Conservation (phyloP, 805 yeast genomes). For the Candida lessepsii region DNA sequence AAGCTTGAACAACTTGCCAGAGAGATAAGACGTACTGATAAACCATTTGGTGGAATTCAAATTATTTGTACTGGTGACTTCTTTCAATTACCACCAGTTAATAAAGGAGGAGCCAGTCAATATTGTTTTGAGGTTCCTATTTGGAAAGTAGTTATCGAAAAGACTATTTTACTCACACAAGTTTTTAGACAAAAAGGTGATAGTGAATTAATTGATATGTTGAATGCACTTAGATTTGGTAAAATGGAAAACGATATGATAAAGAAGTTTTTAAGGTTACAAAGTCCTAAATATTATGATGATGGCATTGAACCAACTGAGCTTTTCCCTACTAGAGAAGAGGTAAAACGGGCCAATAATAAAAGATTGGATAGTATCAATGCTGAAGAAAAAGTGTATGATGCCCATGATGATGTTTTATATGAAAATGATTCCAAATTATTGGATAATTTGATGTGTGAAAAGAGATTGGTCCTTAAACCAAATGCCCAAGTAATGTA, state of each 20-base stretch:
- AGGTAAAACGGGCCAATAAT: slow-evolving; percentile 76
- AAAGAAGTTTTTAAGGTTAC: slow-evolving; percentile 48
- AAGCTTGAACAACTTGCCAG: slow-evolving; percentile 74
- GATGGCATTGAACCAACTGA: slow-evolving; percentile 91
- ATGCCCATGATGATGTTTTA: slow-evolving; percentile 30
- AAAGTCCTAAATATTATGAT: slow-evolving; percentile 54
- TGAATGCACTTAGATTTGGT: slow-evolving; percentile 81
- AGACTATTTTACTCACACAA: slow-evolving; percentile 67
- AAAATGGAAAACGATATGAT: slow-evolving; percentile 50
- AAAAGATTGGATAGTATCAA: slow-evolving; percentile 38
- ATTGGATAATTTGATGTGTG: slow-evolving; percentile 71
- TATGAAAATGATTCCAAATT: slow-evolving; percentile 26
- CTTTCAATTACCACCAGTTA: slow-evolving; percentile 92
- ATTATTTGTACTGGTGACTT: slow-evolving; percentile 91
- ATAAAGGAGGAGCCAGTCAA: slow-evolving; percentile 27
- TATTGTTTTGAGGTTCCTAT: slow-evolving; percentile 75
- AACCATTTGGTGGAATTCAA: slow-evolving; percentile 95
- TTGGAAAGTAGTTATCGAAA: slow-evolving; percentile 65
- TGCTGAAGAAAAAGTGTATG: slow-evolving; percentile 42
- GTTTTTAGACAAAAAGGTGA: slow-evolving; percentile 92
- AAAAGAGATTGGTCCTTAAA: slow-evolving; percentile 59
- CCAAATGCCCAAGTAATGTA: slow-evolving; percentile 94
- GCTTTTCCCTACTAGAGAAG: slow-evolving; percentile 78
- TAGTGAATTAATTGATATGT: slow-evolving; percentile 66
- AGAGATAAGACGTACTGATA: slow-evolving; percentile 44